Conservation (phyloP, 306 rosid species). For the Glycyrrhiza uralensis region DNA sequence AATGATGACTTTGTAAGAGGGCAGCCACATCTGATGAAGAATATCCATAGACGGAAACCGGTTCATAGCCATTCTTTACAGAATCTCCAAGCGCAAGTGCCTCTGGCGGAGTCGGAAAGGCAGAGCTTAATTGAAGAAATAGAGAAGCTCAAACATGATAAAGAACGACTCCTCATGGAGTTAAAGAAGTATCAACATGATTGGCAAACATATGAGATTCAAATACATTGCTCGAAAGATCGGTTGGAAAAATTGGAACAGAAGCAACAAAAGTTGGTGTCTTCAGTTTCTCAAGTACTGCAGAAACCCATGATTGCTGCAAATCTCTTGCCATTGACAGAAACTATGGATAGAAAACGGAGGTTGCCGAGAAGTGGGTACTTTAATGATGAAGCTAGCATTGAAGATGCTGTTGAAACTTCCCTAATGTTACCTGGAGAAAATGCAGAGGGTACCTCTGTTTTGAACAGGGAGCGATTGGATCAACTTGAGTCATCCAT, state of each 20-base stretch:
- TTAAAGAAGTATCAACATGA: slow-evolving; percentile 59
- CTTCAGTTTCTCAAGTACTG: slow-evolving; percentile 56
- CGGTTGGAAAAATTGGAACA: slow-evolving; percentile 53
- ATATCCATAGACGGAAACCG: slow-evolving; percentile 87
- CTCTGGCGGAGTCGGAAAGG: slow-evolving; percentile 61
- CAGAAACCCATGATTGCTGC: slow-evolving; percentile 54
- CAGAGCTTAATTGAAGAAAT: slow-evolving; percentile 55
- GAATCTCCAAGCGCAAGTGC: slow-evolving; percentile 64
- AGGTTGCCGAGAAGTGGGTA: slow-evolving; percentile 59
- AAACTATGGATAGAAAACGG: slow-evolving; percentile 66
- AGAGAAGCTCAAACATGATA: slow-evolving; percentile 63
- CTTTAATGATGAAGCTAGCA: slow-evolving; percentile 38
- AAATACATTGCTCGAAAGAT: slow-evolving; percentile 47
- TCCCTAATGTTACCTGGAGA: slow-evolving; percentile 40
- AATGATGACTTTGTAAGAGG: slow-evolving; percentile 89
- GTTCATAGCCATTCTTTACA: slow-evolving; percentile 91
- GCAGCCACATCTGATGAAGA: slow-evolving; percentile 75
- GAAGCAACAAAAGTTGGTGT: slow-evolving; percentile 49
- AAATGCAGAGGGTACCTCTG: slow-evolving; percentile 29
- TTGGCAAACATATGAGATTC: slow-evolving; percentile 46
- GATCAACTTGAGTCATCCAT: slow-evolving; percentile 69
- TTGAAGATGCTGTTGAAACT: slow-evolving; percentile 49
- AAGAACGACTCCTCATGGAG: slow-evolving; percentile 51
- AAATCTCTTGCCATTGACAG: slow-evolving; percentile 56
- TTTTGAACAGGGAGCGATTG: slow-evolving; percentile 42